Evolutionary conservation across 441 rosid species (phyloP), one percentile per base, ranked within the genome.

Genomic region (Arabidopsis lyrata): DNA sequence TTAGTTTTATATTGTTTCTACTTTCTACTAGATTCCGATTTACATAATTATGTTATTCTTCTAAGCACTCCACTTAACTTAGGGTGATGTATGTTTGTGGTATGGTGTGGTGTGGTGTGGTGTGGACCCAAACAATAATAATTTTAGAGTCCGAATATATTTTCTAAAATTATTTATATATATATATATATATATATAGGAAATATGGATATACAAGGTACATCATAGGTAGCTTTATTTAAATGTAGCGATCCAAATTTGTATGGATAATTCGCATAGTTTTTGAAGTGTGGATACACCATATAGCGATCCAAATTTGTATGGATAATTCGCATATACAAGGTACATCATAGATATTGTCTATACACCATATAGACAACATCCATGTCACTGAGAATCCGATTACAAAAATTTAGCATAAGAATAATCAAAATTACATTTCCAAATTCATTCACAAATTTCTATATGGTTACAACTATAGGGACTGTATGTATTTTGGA

Each of bases 81-180:
- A 49, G 62, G 78, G 53, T 74, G 73, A 74, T 74, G 56, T 63
- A 6, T 35, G 13, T 8, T 12, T 59, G 44, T 58, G 44, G 52
- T 45, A 22, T 45, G 44, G 53, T 64, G 58, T 73, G 3, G 27
- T 22, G 27, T 29, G 62, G 59, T 18, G 20, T n/a, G n/a, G 39
- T 39, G 60, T 73, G 77, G 66, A 50, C 68, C 68, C 48, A 59
- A 32, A 22, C 44, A n/a, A n/a, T n/a, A 67, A 67, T 68, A 52
- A 66, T 38, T 10, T 15, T 27, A 65, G 70, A 63, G 18, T 57
- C 66, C 59, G 48, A 14, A 57, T 73, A 38, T 4, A 2, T 20
- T 1, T 11, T 14, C 16, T 2, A 20, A 45, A 15, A 42, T 7
- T 15, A 0, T 5, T 16, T 11, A 15, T 54, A 16, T 11, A 18